These are phyloP conservation scores for Daldinia eschscholtzii DNA, from an alignment of 2,329 filamentous ascomycete genomes.

Conservation along the genomic window DNA sequence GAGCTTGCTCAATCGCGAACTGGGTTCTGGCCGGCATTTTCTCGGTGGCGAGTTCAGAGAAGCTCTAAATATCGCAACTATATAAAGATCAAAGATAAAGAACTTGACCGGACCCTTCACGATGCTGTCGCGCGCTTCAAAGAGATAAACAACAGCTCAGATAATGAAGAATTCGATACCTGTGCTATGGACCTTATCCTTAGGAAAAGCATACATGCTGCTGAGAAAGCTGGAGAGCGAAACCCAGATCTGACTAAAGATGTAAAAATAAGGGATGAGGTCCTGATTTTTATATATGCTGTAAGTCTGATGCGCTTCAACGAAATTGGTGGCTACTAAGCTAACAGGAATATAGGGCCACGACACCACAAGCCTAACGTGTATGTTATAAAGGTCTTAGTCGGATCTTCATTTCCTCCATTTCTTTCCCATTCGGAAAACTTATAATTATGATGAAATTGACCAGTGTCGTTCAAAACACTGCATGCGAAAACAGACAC, in stretches of 20 bases:
- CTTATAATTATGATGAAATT: too few species aligned
- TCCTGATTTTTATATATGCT: not conserved
- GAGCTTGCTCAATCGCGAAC: not conserved
- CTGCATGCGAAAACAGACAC: too few species aligned
- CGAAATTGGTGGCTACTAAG: too few species aligned
- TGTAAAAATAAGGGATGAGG: not conserved
- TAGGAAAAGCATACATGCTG: not conserved
- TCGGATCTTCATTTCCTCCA: not conserved
- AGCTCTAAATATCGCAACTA: not conserved
- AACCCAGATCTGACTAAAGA: not conserved
- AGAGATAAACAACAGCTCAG: not conserved
- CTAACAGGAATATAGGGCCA: not conserved
- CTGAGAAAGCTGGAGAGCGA: not conserved
- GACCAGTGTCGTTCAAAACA: too few species aligned
- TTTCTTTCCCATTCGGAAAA: too few species aligned
- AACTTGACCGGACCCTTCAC: not conserved
- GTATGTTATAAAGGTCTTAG: not conserved
- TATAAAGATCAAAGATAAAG: not conserved
- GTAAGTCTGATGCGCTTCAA: not conserved
- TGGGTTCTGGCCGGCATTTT: not conserved
- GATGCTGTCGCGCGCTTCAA: not conserved
- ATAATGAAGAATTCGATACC: not conserved
- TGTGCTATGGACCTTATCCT: not conserved
- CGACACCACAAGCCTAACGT: not conserved
- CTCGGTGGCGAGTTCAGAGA: not conserved